Conservation (phyloP, 306 rosid genomes). For the Prinsepia uniflora region DNA sequence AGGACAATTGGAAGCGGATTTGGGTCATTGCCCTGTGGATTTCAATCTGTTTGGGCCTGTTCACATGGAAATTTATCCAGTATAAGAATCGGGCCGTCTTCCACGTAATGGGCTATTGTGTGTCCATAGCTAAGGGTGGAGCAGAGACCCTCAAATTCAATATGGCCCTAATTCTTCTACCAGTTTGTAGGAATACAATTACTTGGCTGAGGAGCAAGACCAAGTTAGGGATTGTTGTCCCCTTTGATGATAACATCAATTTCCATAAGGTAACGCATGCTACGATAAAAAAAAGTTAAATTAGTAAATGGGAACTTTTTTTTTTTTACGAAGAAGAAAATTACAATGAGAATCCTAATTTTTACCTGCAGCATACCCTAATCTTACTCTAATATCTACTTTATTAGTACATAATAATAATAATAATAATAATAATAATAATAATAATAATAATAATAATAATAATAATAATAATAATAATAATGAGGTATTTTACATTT, state of each 20-base stretch:
- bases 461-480: too few species aligned
- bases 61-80: constrained; percentile 78
- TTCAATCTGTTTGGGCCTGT: constrained; percentile 54
- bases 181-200: constrained; percentile 82
- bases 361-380: too few species aligned
- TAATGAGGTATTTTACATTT: too few species aligned
- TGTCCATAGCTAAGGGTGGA: constrained; percentile 70
- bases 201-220: constrained; percentile 80
- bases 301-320: too few species aligned
- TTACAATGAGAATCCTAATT: too few species aligned
- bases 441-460: too few species aligned
- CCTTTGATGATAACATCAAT: constrained; percentile 83
- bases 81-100: constrained; percentile 65
- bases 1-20: constrained; percentile 77
- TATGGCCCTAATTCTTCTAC: constrained; percentile 77
- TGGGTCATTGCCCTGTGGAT: constrained; percentile 73
- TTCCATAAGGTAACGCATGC: constrained; percentile 61
- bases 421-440: too few species aligned
- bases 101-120: constrained; percentile 81
- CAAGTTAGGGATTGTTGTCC: constrained; percentile 57
- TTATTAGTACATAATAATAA: too few species aligned
- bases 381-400: too few species aligned
- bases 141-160: constrained; percentile 90
- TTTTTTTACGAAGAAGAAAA: too few species aligned
- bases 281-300: not conserved